Conservation (phyloP, 441 rosid genomes). For the Pelargonium australe region DNA sequence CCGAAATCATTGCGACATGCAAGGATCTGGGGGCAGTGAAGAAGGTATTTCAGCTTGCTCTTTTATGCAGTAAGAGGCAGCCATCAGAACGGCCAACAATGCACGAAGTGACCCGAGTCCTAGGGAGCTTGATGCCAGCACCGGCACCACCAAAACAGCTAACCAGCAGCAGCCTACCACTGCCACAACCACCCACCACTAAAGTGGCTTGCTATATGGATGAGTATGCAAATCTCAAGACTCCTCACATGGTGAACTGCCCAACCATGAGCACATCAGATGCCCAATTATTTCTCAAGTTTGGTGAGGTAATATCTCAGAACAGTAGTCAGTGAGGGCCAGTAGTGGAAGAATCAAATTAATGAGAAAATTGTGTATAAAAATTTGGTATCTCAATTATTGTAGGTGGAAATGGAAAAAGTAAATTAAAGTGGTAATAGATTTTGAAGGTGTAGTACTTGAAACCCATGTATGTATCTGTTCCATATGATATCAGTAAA, state of each 20-base stretch:
- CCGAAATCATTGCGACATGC: slow-evolving; percentile 63
- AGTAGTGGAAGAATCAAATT: slow-evolving; percentile 7
- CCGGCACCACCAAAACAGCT: slow-evolving; percentile 41
- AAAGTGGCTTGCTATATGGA: slow-evolving; percentile 59
- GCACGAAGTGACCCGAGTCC: slow-evolving; percentile 84
- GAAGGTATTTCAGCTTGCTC: slow-evolving; percentile 88
- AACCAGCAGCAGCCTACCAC: slow-evolving; percentile 9
- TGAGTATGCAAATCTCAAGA: slow-evolving; percentile 80
- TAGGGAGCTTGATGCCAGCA: slow-evolving; percentile 52
- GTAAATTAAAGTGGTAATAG: neutral
- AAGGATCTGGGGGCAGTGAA: slow-evolving; percentile 73
- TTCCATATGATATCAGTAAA: neutral
- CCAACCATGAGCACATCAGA: slow-evolving; percentile 95
- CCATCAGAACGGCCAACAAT: slow-evolving; percentile 81
- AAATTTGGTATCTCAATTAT: slow-evolving; percentile 27
- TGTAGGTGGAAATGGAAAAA: slow-evolving; percentile 18
- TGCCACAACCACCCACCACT: slow-evolving; percentile 25
- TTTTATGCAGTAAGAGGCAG: slow-evolving; percentile 74
- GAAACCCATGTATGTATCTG: neutral
- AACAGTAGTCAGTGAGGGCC: slow-evolving; percentile 35
- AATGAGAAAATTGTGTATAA: slow-evolving; percentile 21
- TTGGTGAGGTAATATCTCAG: slow-evolving; percentile 91
- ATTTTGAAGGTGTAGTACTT: slow-evolving; percentile 10
- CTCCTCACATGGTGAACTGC: slow-evolving; percentile 68
- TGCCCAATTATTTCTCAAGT: slow-evolving; percentile 83